phyloP scores from a whole-genome alignment of 805 yeast genomes.

The Teunomyces tritomae region DNA sequence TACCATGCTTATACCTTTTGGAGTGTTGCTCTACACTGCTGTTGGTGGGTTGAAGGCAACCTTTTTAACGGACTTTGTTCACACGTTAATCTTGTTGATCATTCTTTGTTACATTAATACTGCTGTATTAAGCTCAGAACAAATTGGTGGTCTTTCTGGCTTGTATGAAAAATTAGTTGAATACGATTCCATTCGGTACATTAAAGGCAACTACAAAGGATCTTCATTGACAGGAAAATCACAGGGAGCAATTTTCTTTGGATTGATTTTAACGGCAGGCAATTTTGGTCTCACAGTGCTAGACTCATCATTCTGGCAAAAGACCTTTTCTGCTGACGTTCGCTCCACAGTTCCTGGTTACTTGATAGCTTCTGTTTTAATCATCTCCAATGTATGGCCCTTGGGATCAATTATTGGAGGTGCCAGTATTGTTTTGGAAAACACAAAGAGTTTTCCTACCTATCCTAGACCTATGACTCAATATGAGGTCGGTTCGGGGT shows the following conservation, averaged over 20 bases:
- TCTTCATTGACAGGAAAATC: slow-evolving; percentile 37
- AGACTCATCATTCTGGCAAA: slow-evolving; percentile 43
- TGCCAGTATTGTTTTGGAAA: slow-evolving; percentile 27
- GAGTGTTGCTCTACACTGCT: slow-evolving; percentile 46
- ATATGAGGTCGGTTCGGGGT: slow-evolving; percentile 27
- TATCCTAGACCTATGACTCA: slow-evolving; percentile 30
- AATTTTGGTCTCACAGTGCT: slow-evolving; percentile 37
- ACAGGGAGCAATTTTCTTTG: slow-evolving; percentile 32
- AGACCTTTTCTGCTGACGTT: slow-evolving; percentile 34
- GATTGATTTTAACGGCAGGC: slow-evolving; percentile 33
- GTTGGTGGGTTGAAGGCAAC: slow-evolving; percentile 53
- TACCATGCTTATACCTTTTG: slow-evolving; percentile 28
- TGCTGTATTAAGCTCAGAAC: slow-evolving; percentile 20
- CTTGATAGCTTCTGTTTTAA: slow-evolving; percentile 29
- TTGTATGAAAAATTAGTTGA: slow-evolving; percentile 22
- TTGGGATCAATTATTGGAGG: slow-evolving; percentile 36
- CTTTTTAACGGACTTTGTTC: slow-evolving; percentile 43
- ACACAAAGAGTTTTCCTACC: slow-evolving; percentile 25
- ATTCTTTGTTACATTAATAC: slow-evolving; percentile 27
- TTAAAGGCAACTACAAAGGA: slow-evolving; percentile 33
- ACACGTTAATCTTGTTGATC: slow-evolving; percentile 22
- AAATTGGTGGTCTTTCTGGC: slow-evolving; percentile 27
- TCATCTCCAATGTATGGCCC: slow-evolving; percentile 35
- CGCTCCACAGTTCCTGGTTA: slow-evolving; percentile 39
- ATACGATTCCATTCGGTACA: slow-evolving; percentile 16